Conservation (phyloP, 163 green algal species). For the Coccomyxa subellipsoidea region DNA sequence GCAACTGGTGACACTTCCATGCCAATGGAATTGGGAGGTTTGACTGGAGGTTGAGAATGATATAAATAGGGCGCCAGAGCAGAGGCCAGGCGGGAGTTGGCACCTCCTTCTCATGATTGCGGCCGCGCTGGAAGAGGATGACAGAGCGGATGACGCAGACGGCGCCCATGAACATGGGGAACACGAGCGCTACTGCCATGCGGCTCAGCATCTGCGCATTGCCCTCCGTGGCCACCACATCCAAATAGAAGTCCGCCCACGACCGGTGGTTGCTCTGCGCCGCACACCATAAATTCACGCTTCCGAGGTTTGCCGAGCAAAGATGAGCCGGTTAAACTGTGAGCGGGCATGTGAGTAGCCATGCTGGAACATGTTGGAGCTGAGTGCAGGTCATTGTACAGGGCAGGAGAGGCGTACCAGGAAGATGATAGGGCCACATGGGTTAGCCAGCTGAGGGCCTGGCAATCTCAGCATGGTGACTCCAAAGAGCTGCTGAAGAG, state of each 20-base stretch:
- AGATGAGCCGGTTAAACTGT: too few species aligned
- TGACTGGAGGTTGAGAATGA: too few species aligned
- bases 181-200: conserved; percentile 65
- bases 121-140: conserved; percentile 71
- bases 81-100: too few species aligned
- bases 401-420: conserved; percentile 42
- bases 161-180: conserved; percentile 74
- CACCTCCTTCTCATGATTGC: conserved; percentile 69
- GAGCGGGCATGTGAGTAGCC: too few species aligned
- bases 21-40: too few species aligned
- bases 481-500: conserved; percentile 34
- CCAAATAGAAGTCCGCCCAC: conserved; percentile 85
- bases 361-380: too few species aligned
- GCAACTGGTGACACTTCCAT: too few species aligned
- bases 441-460: conserved; percentile 35
- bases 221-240: conserved; percentile 71
- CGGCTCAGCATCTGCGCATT: conserved; percentile 71
- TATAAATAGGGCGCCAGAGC: too few species aligned
- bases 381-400: not conserved
- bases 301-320: too few species aligned
- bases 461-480: conserved; percentile 36
- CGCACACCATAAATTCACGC: too few species aligned
- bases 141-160: conserved; percentile 51
- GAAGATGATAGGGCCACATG: conserved; percentile 51
- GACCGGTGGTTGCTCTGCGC: conserved; percentile 78